Base-by-base conservation (phyloP, 2,329 filamentous ascomycete species). In the Epichloe uncinata region DNA sequence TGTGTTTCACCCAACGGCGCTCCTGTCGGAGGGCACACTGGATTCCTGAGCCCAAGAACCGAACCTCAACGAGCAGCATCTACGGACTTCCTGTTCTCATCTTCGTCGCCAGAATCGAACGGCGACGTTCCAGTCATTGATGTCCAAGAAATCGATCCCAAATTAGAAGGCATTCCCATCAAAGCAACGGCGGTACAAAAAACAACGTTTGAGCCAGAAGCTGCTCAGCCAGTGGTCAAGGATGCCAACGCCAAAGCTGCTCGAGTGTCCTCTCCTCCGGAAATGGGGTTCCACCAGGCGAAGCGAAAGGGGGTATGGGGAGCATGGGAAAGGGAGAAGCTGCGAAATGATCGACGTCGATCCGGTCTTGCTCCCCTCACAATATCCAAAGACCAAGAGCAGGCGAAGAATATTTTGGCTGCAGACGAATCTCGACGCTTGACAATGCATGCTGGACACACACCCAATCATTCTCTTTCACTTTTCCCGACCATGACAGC, bases 401-500 rank as follows among this genome's bases (percentile, higher is more conserved):
- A 45, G 47, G 73, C 73, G 3, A 61, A 73, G 47, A 64, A 73
- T 53, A 68, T 68, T 8, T 64, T 78, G 36, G 67, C 66, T 22
- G 73, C 72, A 7, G 67, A 71, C 5, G 77, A 74, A 56, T 67
- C 69, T 42, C 68, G 66, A 45, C 70, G 79, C 42, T 70, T 81
- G 40, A 79, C 72, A 0, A 77, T 82, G 72, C 74, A 82, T 60
- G 79, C 79, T 18, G 79, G 79, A 1, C 79, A 82, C 61, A 82
- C 79, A 2, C 79, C 79, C 6, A 81, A 72, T 47, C 78, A 81
- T 58, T 79, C 77, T 1, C 64, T 79, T 11, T 78, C 78, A 4
- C 62, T 73, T 2, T 62, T 78, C 15, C 67, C 69, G 5, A 73
- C 72, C 9, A 64, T 69, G 43, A 64, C 66, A 8, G 68, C 69